Conservation (phyloP, 768 basidiomycete species). For the Epithele typhae region DNA sequence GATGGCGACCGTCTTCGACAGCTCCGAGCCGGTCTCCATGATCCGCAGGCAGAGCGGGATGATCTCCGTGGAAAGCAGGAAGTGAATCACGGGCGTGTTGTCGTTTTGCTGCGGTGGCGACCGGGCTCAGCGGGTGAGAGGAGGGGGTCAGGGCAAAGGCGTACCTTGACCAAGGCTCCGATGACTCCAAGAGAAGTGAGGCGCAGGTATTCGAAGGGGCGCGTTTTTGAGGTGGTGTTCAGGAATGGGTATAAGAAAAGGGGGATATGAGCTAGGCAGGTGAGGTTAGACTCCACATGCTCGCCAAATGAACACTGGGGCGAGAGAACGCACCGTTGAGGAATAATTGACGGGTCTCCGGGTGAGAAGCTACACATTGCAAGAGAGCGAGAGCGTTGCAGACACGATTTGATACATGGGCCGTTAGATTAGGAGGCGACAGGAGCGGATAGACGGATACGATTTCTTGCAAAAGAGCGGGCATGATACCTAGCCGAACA, state of each 20-base stretch:
- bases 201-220: constrained; percentile 99
- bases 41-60: constrained; percentile 98
- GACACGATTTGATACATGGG: constrained; percentile 96
- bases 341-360: constrained; percentile 93
- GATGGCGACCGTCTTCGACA: constrained; percentile 98
- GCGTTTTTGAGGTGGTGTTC: constrained; percentile 97
- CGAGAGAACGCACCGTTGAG: constrained; percentile 64
- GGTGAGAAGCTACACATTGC: constrained; percentile 97
- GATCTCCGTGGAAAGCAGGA: constrained; percentile 97
- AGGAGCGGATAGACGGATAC: constrained; percentile 96
- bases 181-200: constrained; percentile 99
- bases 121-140: neutral
- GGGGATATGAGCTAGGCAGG: constrained; percentile 86
- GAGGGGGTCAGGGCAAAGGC: neutral
- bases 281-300: neutral
- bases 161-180: constrained; percentile 94
- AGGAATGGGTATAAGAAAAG: constrained; percentile 95
- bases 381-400: constrained; percentile 97
- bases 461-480: constrained; percentile 94
- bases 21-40: constrained; percentile 99
- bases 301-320: no score
- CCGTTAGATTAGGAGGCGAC: constrained; percentile 92
- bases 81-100: constrained; percentile 98
- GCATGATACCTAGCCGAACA: constrained; percentile 82
- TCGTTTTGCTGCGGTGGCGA: constrained; percentile 88